phyloP scores from a whole-genome alignment of 768 basidiomycete genomes.

The Gymnopilus dilepis region DNA sequence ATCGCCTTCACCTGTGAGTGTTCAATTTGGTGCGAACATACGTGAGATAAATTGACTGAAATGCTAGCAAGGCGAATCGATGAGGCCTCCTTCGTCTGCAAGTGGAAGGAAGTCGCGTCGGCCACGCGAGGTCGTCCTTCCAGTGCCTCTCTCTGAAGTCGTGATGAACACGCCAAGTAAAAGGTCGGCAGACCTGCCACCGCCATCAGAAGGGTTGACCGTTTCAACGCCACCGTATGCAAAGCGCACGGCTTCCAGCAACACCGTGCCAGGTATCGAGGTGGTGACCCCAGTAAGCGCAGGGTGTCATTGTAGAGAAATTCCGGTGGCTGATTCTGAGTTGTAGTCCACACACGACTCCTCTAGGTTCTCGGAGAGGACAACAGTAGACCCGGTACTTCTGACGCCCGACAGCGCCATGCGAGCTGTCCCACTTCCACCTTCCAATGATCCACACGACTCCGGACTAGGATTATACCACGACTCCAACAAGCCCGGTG shows the following conservation, averaged over 20 bases:
- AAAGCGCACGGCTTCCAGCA: background rate
- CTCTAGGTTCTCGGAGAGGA: constrained; percentile 32
- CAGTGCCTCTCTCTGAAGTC: constrained; percentile 24
- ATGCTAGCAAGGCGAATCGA: constrained; percentile 5
- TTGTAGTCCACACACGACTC: constrained; percentile 13
- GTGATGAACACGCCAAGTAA: constrained; percentile 16
- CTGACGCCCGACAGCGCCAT: constrained; percentile 49
- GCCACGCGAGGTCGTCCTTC: constrained; percentile 36
- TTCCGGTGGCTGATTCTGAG: background rate
- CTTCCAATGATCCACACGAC: background rate
- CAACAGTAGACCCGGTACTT: constrained; percentile 42
- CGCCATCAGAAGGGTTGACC: background rate
- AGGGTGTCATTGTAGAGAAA: background rate
- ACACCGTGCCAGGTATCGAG: constrained; percentile 17
- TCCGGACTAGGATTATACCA: constrained; percentile 6
- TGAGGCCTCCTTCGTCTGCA: constrained; percentile 6
- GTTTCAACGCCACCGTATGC: background rate
- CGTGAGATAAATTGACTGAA: background rate
- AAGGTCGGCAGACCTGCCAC: background rate
- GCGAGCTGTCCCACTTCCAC: constrained; percentile 23
- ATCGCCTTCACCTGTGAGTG: constrained; percentile 12
- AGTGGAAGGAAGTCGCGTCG: constrained; percentile 24
- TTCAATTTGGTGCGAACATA: background rate
- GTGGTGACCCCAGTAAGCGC: constrained; percentile 20
- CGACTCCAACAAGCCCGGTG: background rate